phyloP scores from a whole-genome alignment of 2,329 filamentous ascomycete genomes.

The Arthrobotrys musiformis region DNA sequence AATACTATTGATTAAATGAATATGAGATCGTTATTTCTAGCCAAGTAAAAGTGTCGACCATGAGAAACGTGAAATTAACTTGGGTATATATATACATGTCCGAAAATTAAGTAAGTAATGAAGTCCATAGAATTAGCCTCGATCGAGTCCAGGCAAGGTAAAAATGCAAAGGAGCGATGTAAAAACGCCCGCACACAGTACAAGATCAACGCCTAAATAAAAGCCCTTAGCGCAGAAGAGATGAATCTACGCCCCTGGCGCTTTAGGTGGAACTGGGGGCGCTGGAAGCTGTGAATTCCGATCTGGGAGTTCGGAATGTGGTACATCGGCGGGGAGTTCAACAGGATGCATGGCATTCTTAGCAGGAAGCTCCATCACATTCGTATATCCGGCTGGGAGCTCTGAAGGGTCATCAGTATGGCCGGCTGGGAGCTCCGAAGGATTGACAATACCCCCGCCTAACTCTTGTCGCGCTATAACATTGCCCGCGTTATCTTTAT shows the following conservation, averaged over 20 bases:
- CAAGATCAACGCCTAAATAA: no score
- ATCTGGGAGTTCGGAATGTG: not conserved
- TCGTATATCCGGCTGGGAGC: not conserved
- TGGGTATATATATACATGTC: no score
- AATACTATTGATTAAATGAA: no score
- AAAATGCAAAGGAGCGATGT: no score
- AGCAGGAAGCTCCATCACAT: not conserved
- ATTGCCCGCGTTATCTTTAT: slow-evolving; percentile 1
- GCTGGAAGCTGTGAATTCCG: not conserved
- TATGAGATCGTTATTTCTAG: no score
- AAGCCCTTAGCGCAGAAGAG: no score
- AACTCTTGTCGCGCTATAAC: slow-evolving; percentile 2
- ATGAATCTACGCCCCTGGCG: not conserved
- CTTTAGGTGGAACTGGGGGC: not conserved
- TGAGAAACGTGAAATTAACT: no score
- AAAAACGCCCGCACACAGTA: no score
- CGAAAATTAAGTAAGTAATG: no score
- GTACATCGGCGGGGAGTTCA: not conserved
- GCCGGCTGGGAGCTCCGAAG: not conserved
- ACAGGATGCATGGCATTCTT: not conserved
- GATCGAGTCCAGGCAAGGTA: no score
- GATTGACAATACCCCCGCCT: not conserved
- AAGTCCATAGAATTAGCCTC: no score
- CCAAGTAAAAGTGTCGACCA: no score
- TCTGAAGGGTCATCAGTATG: not conserved